Evolutionary conservation across 345 rosid species (phyloP), one percentile per base, ranked within the genome.

Genomic region (Populus deltoides): DNA sequence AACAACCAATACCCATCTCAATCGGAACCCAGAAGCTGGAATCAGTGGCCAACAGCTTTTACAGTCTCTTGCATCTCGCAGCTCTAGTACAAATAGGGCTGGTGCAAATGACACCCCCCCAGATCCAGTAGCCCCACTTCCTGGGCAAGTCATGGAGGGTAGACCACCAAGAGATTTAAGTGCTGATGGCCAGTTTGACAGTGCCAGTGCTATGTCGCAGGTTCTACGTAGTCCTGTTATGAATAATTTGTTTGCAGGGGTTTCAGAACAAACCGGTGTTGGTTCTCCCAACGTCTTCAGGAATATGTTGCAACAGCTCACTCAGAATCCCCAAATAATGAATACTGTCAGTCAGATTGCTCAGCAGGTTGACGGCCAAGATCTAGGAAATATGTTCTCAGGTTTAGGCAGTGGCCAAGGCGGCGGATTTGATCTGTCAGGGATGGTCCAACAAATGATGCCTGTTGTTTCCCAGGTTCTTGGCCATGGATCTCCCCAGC

Each of bases 391-490:
- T 80, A 85, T 96, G 88, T 90, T 93, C 76, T 86, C 90, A 5
- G 92, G 97, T 12, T 73, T 83, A 66, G 91, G 88, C 51, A 83
- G 89, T 63, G 90, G 86, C 41, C 89, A 80, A 71, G 90, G 89
- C 4, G 88, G 97, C 1, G 89, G 94, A 69, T 43, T 91, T 75
- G 98, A 92, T 86, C 82, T 92, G 80, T 91, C 98, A 24, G 88
- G 87, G 78, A 91, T 96, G 92, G 85, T 96, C 53, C 98, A 90
- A 75, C 97, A 90, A 81, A 92, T 96, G 98, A 92, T 96, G 98
- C 99, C 97, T 49, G 84, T 91, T 66, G 97, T 96, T 76, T 91
- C 98, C 43, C 97, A 88, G 83, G 97, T 94, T 71, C 87, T 96
- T 43, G 85, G 84, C 43, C 31, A 63, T 25, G 79, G 90, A 55